Evolutionary conservation across 2,329 filamentous ascomycete genomes (phyloP).

Genomic region (Cladosporium sp.): DNA sequence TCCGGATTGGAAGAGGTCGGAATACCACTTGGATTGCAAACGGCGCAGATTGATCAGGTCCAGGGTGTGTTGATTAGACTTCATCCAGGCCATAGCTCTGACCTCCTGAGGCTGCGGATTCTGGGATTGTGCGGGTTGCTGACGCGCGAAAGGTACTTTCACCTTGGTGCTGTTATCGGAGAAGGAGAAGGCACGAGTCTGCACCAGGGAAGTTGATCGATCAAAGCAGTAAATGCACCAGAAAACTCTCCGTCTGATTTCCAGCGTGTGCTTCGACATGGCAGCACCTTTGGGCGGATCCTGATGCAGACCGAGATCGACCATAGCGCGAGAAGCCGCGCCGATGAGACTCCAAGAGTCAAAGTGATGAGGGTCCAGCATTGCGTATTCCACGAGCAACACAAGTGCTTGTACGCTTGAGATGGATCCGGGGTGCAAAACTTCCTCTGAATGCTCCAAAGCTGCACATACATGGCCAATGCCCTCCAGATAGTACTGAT

Average conservation of each 20-base stretch:
- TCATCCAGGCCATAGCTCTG: conserved; percentile 42
- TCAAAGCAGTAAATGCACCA: conserved; percentile 90
- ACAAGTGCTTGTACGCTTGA: conserved; percentile 83
- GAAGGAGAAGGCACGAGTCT: conserved; percentile 86
- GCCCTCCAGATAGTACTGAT: conserved; percentile 61
- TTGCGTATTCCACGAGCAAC: conserved; percentile 81
- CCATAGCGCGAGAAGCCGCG: conserved; percentile 78
- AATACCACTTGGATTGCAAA: conserved; percentile 85
- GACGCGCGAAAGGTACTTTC: conserved; percentile 58
- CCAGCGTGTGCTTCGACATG: conserved; percentile 64
- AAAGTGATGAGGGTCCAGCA: conserved; percentile 85
- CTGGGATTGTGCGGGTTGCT: conserved; percentile 20
- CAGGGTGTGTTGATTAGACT: conserved; percentile 64
- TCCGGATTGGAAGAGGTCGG: conserved; percentile 77
- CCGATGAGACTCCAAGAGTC: conserved; percentile 93
- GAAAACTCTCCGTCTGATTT: conserved; percentile 78
- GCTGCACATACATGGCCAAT: conserved; percentile 61
- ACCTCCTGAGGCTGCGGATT: conserved; percentile 22
- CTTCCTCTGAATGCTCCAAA: conserved; percentile 72
- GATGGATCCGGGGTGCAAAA: conserved; percentile 79
- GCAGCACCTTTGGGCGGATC: conserved; percentile 71
- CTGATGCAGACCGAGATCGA: conserved; percentile 90
- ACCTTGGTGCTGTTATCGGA: conserved; percentile 85
- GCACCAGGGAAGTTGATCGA: conserved; percentile 82
- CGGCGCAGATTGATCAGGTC: conserved; percentile 79